These are phyloP conservation scores for Phytophthora citrophthora DNA, from an alignment of 352 stramenopile genomes.

Conservation along the genomic window DNA sequence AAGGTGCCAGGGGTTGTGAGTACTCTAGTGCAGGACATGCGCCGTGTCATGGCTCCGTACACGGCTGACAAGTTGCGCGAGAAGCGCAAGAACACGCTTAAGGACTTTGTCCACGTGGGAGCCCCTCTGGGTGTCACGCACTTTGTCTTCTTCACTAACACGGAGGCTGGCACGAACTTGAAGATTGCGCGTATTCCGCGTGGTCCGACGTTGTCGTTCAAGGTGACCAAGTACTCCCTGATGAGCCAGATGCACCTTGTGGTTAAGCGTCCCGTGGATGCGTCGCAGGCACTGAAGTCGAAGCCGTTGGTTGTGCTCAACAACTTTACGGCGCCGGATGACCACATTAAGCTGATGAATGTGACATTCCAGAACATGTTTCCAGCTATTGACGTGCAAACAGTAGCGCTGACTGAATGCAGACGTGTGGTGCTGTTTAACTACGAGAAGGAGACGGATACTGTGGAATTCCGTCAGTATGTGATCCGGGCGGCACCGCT, in stretches of 20 bases:
- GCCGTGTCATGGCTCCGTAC: conserved; percentile 95
- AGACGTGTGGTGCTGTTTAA: conserved; percentile 98
- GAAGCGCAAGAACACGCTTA: conserved; percentile 92
- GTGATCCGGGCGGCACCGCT: conserved; percentile 95
- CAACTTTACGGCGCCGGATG: conserved; percentile 95
- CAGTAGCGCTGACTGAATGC: conserved; percentile 95
- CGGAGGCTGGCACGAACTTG: conserved; percentile 93
- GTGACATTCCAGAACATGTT: conserved; percentile 99
- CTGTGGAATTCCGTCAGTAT: conserved; percentile 98
- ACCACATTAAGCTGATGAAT: conserved; percentile 95
- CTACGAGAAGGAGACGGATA: conserved; percentile 92
- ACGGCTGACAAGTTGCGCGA: conserved; percentile 94
- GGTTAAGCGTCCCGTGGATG: conserved; percentile 92
- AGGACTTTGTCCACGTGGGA: conserved; percentile 93
- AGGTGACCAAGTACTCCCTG: conserved; percentile 91
- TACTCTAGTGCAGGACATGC: conserved; percentile 92
- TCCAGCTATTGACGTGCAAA: conserved; percentile 97
- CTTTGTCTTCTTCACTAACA: conserved; percentile 97
- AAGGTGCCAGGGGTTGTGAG: conserved; percentile 80
- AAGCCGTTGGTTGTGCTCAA: conserved; percentile 98
- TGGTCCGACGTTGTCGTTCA: conserved; percentile 96
- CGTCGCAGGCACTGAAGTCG: conserved; percentile 86
- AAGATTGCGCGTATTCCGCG: conserved; percentile 94
- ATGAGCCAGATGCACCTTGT: conserved; percentile 92
- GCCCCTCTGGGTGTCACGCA: conserved; percentile 96